phyloP scores from a whole-genome alignment of 169 alveolate species.

The Eimeria zaria region DNA sequence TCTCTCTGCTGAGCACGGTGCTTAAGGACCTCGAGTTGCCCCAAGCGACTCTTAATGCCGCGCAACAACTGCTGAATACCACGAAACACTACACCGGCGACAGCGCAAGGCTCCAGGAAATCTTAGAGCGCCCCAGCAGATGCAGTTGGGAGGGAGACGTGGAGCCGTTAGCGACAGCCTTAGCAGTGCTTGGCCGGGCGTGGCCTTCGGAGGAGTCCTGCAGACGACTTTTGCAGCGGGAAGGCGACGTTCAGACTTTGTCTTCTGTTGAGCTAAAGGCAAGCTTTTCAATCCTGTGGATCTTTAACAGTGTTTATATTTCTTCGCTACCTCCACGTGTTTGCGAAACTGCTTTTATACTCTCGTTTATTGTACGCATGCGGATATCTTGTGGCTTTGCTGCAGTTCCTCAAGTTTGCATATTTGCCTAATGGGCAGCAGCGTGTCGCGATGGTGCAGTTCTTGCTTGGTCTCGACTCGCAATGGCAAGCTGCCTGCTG shows the following conservation, averaged over 20 bases:
- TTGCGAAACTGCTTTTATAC: not conserved
- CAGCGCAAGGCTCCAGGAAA: not conserved
- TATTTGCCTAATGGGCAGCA: conserved; percentile 12
- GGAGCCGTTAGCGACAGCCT: not conserved
- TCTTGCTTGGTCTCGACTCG: conserved; percentile 32
- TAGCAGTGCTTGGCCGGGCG: conserved; percentile 29
- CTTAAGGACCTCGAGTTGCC: conserved; percentile 32
- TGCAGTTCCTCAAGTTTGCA: conserved; percentile 55
- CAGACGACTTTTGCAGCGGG: conserved; percentile 36
- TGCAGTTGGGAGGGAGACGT: conserved; percentile 37
- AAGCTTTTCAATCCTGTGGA: not conserved
- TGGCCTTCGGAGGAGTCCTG: conserved; percentile 71
- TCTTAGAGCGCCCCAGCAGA: conserved; percentile 5
- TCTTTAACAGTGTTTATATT: not conserved
- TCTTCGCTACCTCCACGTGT: not conserved
- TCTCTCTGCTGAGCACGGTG: not conserved
- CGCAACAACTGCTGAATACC: not conserved
- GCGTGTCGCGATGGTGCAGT: conserved; percentile 38
- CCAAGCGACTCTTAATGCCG: not conserved
- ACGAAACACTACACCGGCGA: not conserved
- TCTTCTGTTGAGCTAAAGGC: conserved; percentile 51
- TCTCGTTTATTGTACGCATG: not conserved
- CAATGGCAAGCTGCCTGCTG: conserved; percentile 23
- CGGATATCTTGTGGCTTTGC: not conserved
- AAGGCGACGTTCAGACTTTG: conserved; percentile 1